Conservation (phyloP, 306 rosid genomes). For the Quercus rubra region DNA sequence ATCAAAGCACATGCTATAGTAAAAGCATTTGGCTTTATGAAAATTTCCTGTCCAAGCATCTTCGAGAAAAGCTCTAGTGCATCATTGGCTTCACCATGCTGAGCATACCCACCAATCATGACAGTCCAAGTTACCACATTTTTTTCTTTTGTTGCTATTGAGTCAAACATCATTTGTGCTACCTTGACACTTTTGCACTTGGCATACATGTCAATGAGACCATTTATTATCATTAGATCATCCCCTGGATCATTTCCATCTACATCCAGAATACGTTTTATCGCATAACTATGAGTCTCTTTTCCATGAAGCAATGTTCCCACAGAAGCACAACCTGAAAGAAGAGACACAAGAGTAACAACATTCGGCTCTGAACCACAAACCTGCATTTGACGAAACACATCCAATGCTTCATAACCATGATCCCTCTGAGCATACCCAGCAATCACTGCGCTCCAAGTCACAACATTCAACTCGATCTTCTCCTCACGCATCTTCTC, state of each 20-base stretch:
- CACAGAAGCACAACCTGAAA: conserved; percentile 76
- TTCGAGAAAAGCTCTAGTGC: conserved; percentile 65
- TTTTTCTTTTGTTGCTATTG: conserved; percentile 36
- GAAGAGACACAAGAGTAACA: conserved; percentile 72
- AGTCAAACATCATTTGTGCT: conserved; percentile 59
- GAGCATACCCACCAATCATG: conserved; percentile 93
- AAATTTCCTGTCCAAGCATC: conserved; percentile 45
- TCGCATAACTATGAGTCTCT: conserved; percentile 69
- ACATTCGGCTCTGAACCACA: conserved; percentile 58
- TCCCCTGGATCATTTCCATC: conserved; percentile 38
- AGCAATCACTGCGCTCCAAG: conserved; percentile 83
- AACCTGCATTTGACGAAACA: conserved; percentile 64
- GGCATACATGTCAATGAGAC: conserved; percentile 86
- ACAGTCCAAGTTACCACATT: conserved; percentile 88
- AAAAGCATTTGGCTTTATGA: conserved; percentile 69
- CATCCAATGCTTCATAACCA: conserved; percentile 64
- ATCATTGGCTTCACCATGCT: conserved; percentile 78
- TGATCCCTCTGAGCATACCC: conserved; percentile 75
- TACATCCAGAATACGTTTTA: conserved; percentile 46
- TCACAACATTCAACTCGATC: conserved; percentile 69
- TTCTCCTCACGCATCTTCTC: conserved; percentile 60
- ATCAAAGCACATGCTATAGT: conserved; percentile 78
- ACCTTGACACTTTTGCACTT: conserved; percentile 53
- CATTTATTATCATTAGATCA: conserved; percentile 68
- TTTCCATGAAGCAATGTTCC: conserved; percentile 70